These are phyloP conservation scores for Murraya paniculata DNA, from an alignment of 345 rosid species.

Conservation along the genomic window DNA sequence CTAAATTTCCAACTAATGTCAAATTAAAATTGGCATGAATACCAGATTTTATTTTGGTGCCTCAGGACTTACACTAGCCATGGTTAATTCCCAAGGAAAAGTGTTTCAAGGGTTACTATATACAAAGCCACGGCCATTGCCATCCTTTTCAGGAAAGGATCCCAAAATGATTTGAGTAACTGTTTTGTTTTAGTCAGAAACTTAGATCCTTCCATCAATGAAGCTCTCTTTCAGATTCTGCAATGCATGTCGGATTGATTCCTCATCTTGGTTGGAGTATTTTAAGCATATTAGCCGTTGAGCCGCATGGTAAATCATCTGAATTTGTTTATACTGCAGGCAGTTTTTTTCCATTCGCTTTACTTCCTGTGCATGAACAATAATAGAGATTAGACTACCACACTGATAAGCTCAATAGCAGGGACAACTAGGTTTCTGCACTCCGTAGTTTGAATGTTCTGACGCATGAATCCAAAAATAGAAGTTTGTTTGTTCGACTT, in stretches of 20 bases:
- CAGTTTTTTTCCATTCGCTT: constrained; percentile 68
- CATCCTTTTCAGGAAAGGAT: background rate
- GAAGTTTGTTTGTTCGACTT: background rate
- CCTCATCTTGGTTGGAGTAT: constrained; percentile 60
- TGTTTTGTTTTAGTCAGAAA: background rate
- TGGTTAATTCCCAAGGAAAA: background rate
- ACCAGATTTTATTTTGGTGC: background rate
- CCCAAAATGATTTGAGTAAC: background rate
- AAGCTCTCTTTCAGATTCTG: constrained; percentile 63
- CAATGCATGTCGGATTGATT: constrained; percentile 64
- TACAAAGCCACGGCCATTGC: background rate
- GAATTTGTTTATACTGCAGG: constrained; percentile 41
- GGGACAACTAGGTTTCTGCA: too few species aligned
- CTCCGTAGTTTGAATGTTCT: background rate
- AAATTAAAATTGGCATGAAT: background rate
- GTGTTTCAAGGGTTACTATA: background rate
- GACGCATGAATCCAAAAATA: background rate
- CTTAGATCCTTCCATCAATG: constrained; percentile 35
- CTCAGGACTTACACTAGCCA: background rate
- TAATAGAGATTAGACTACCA: background rate
- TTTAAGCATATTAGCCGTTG: constrained; percentile 75
- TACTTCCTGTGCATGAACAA: constrained; percentile 43
- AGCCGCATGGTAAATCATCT: constrained; percentile 46
- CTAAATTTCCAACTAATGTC: background rate
- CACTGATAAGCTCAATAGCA: background rate